Conservation (phyloP, 495 filamentous ascomycete genomes). For the Xylaria longipes region DNA sequence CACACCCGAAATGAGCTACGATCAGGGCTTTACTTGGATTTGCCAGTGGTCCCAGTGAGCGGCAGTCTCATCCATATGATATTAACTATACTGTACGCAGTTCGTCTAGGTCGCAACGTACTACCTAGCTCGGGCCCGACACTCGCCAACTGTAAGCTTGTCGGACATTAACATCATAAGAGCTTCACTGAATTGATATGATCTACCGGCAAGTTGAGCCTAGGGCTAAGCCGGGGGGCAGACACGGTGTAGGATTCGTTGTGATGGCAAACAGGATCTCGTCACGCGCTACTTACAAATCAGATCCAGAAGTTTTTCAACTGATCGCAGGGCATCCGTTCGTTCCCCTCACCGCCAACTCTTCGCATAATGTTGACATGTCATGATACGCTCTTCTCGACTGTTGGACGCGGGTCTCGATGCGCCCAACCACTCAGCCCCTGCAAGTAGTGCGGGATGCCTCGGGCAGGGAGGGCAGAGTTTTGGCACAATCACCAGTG, state of each 20-base stretch:
- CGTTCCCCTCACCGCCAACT: conserved; percentile 20
- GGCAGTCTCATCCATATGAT: neutral
- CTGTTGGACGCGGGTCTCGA: conserved; percentile 16
- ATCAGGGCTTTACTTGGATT: neutral
- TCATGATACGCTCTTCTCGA: conserved; percentile 16
- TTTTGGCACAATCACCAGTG: conserved; percentile 8
- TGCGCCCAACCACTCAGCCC: conserved; percentile 15
- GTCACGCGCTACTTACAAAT: conserved; percentile 18
- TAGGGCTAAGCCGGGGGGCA: conserved; percentile 3
- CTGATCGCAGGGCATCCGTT: conserved; percentile 4
- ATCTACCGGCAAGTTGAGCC: conserved; percentile 18
- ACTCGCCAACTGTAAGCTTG: neutral
- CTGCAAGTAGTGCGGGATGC: conserved; percentile 3
- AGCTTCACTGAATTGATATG: conserved; percentile 6
- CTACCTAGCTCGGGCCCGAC: neutral
- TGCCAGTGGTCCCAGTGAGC: neutral
- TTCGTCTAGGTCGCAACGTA: neutral
- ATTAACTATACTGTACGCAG: neutral
- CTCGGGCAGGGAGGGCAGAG: conserved; percentile 12
- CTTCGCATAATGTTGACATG: conserved; percentile 20
- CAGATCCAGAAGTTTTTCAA: conserved; percentile 3
- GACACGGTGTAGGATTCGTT: conserved; percentile 8
- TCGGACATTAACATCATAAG: conserved; percentile 1
- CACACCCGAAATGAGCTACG: neutral
- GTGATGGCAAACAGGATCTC: neutral